A percentile compares a stretch with the other conserved stretches of the same genome.
phyloP scores from a whole-genome alignment of 306 rosid genomes.

The Malus sylvestris region DNA sequence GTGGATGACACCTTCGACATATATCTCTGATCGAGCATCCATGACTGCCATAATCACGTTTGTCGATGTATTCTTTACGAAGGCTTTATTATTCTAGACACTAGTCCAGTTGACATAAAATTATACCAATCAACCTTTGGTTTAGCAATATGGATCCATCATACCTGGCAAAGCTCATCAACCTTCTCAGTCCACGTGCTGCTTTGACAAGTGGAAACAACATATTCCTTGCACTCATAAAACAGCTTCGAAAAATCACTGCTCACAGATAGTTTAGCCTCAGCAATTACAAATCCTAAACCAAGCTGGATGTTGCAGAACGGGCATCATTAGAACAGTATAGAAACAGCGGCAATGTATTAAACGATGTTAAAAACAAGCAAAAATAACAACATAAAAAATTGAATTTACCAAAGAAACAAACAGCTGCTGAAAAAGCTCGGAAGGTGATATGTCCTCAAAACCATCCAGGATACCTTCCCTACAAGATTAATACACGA shows the following conservation, averaged over 20 bases:
- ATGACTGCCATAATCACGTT: neutral
- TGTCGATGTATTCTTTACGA: neutral
- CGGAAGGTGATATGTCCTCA: conserved; percentile 74
- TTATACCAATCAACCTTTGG: conserved; percentile 3
- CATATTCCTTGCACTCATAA: conserved; percentile 82
- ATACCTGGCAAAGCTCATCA: conserved; percentile 83
- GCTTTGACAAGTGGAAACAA: conserved; percentile 52
- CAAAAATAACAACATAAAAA: neutral
- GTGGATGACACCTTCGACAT: neutral
- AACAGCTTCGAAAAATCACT: conserved; percentile 70
- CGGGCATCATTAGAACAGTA: conserved; percentile 34
- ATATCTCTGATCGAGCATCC: neutral
- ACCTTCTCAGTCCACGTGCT: conserved; percentile 50
- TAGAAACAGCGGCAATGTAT: neutral
- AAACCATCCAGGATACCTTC: conserved; percentile 78
- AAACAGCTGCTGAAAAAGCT: conserved; percentile 80
- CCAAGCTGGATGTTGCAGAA: conserved; percentile 67
- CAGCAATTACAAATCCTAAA: conserved; percentile 71
- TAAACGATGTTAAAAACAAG: neutral
- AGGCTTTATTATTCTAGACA: neutral
- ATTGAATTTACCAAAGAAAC: conserved; percentile 68
- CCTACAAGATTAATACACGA: conserved; percentile 41
- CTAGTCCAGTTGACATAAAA: neutral
- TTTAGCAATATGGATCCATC: conserved; percentile 12
- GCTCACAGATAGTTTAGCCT: conserved; percentile 44